Conservation (phyloP, 257 asterid genomes). For the Misopates orontium region DNA sequence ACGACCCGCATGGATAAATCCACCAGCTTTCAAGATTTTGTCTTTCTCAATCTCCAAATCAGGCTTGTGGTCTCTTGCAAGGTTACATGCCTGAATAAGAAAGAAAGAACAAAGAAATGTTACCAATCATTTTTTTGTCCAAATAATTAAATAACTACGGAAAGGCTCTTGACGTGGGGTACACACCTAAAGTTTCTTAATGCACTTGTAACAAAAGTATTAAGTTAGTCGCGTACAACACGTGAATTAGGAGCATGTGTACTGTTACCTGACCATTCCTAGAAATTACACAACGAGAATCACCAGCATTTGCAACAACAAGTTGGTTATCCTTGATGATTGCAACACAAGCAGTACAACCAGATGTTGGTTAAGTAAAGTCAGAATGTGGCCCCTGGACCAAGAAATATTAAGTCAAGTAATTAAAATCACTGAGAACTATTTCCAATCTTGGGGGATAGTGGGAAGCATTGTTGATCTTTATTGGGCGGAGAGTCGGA, state of each 20-base stretch:
- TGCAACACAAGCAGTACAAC: no score
- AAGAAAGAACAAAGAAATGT: constrained; percentile 8
- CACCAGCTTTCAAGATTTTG: constrained; percentile 88
- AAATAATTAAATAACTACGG: background rate
- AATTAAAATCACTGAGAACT: no score
- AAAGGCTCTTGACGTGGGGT: background rate
- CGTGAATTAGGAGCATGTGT: constrained; percentile 11
- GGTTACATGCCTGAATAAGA: constrained; percentile 69
- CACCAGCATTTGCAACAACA: constrained; percentile 97
- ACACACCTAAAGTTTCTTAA: background rate
- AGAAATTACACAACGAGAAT: constrained; percentile 96
- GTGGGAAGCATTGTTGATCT: no score
- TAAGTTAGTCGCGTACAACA: background rate
- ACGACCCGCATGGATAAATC: constrained; percentile 93
- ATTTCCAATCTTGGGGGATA: no score
- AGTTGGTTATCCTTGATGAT: no score
- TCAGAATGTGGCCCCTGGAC: constrained; percentile 95
- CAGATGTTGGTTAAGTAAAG: constrained; percentile 94
- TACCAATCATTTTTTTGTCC: constrained; percentile 10
- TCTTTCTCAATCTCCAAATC: constrained; percentile 91
- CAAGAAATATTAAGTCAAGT: constrained; percentile 23
- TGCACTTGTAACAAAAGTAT: background rate
- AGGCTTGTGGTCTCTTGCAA: constrained; percentile 93
- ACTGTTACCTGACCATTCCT: constrained; percentile 87
- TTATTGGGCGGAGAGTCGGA: no score